A percentile compares a stretch with the other conserved stretches of the same genome.
phyloP scores from a whole-genome alignment of 352 stramenopile genomes.

The Pseudoperonospora humuli region DNA sequence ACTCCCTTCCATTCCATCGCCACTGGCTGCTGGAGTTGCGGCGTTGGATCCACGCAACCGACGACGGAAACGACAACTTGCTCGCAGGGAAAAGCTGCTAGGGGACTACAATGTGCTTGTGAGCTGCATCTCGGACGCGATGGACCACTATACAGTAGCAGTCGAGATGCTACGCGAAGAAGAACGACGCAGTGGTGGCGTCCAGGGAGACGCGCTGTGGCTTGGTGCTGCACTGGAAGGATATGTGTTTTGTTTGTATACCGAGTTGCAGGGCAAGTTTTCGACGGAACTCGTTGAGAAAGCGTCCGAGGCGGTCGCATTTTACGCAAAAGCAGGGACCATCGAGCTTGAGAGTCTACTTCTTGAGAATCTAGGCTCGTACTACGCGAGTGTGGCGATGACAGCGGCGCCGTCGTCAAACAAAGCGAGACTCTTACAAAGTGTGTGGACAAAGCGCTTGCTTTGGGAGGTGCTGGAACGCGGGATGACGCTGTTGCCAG shows the following conservation, averaged over 20 bases:
- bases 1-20: slow-evolving; percentile 28
- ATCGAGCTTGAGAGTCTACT: slow-evolving; percentile 63
- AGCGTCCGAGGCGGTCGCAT: slow-evolving; percentile 51
- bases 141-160: slow-evolving; percentile 61
- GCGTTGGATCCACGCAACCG: slow-evolving; percentile 40
- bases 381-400: slow-evolving; percentile 48
- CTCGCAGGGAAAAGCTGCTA: slow-evolving; percentile 67
- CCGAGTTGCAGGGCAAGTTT: slow-evolving; percentile 46
- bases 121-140: slow-evolving; percentile 48
- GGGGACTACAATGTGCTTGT: slow-evolving; percentile 73
- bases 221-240: slow-evolving; percentile 75
- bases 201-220: slow-evolving; percentile 57
- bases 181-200: slow-evolving; percentile 49
- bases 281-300: slow-evolving; percentile 73
- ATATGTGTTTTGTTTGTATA: slow-evolving; percentile 53
- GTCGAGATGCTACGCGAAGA: slow-evolving; percentile 74
- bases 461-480: slow-evolving; percentile 63
- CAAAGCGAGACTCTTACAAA: slow-evolving; percentile 41
- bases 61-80: slow-evolving; percentile 37
- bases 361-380: slow-evolving; percentile 63
- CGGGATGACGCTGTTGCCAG: slow-evolving; percentile 41
- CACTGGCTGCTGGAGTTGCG: slow-evolving; percentile 19
- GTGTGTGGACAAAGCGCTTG: slow-evolving; percentile 60
- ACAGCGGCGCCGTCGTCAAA: slow-evolving; percentile 12
- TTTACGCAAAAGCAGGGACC: slow-evolving; percentile 62